A percentile compares a stretch with the other conserved stretches of the same genome.
Evolutionary conservation across 345 rosid species (phyloP).

Genomic region (Eucalyptus albens): DNA sequence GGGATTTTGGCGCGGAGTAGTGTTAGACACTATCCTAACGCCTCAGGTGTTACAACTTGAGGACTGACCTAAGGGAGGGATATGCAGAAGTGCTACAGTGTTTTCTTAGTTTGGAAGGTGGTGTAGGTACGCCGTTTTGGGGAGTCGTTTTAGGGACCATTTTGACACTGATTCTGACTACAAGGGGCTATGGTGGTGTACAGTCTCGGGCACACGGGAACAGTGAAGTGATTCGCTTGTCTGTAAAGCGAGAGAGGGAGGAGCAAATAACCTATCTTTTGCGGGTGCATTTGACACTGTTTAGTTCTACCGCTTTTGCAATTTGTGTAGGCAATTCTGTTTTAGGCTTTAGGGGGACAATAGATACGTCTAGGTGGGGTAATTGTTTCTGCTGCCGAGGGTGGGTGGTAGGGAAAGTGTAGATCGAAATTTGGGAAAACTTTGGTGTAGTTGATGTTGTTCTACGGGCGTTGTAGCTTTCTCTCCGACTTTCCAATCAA

Average conservation of each 20-base stretch:
- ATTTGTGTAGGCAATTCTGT: background rate
- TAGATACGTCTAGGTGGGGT: background rate
- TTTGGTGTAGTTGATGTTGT: background rate
- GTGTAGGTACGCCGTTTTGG: background rate
- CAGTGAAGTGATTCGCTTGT: background rate
- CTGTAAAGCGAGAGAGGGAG: background rate
- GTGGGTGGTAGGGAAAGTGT: background rate
- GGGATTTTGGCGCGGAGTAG: constrained; percentile 76
- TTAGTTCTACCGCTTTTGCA: background rate
- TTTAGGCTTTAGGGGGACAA: background rate
- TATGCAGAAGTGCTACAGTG: background rate
- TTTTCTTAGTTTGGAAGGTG: background rate
- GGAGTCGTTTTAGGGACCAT: background rate
- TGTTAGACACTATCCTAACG: background rate
- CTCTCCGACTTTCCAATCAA: background rate
- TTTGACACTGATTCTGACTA: background rate
- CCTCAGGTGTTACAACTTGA: background rate
- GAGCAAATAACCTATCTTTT: background rate
- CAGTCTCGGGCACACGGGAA: background rate
- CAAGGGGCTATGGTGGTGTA: background rate
- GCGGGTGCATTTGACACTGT: background rate
- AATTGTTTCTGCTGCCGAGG: background rate
- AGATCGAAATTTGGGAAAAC: background rate
- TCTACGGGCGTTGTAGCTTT: background rate
- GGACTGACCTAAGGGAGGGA: background rate